Evolutionary conservation across 306 rosid species (phyloP), one percentile per base, ranked within the genome.

Genomic region (Castanea mollissima): DNA sequence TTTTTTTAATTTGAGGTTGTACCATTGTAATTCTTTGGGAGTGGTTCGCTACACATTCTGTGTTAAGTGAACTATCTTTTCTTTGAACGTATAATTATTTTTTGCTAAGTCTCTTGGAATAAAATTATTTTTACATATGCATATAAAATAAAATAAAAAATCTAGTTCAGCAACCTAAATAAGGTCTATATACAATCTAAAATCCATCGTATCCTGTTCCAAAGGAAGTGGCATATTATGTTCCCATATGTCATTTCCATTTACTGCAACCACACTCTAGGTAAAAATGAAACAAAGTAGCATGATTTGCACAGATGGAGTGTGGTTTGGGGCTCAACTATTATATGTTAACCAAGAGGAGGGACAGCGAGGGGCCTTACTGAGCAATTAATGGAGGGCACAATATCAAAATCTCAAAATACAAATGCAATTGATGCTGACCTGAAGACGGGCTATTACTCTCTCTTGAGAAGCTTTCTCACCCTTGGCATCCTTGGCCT

Each of bases 371-470:
- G 19, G 49, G 71, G 49, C 25, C 69, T 32, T 65, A 2, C 10
- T 8, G 27, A 67, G 71, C 21, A 67, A 67, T 67, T 18, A 32
- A 21, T 67, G 51, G 49, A 34, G 14, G 25, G 9, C n/a, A 18
- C 49, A 18, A 67, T 19, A 19, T 67, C 71, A 67, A 32, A 49
- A 13, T 49, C 71, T 65, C 44, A 15, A 27, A 11, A 32, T 54
- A 65, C n/a, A 70, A 75, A 19, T 55, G 69, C 46, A 32, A 6
- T 64, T 4, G 52, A 75, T 46, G 73, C 90, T 71, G 14, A 93
- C 99, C 97, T 95, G 99, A 74, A 95, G 98, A 20, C 97, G 98
- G 34, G 93, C 93, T 69, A 84, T 69, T 23, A 85, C 78, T 87
- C 89, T 91, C 52, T 55, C 83, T 58, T 84, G 79, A 77, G 94